Conservation (phyloP, 176 grass and related monocot genomes). For the Ensete glaucum region DNA sequence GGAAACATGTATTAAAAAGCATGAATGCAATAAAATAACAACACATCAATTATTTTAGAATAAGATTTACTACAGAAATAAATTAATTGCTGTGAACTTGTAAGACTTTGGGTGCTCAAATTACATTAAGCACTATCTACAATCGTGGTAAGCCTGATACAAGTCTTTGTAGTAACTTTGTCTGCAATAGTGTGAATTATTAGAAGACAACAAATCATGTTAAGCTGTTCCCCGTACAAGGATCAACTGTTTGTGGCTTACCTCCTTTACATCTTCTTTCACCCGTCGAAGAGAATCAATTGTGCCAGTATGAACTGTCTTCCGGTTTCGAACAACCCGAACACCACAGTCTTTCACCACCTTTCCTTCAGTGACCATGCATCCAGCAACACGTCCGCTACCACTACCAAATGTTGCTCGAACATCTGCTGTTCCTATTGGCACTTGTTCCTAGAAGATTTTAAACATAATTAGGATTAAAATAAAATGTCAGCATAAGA, state of each 20-base stretch:
- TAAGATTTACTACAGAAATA: too few relatives aligned
- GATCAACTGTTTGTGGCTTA: slow-evolving; percentile 23
- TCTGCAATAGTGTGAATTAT: not conserved
- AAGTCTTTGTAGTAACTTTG: not conserved
- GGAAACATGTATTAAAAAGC: too few relatives aligned
- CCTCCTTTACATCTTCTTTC: slow-evolving; percentile 98
- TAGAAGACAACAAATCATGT: slow-evolving; percentile 5
- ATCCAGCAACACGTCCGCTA: slow-evolving; percentile 83
- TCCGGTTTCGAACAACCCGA: slow-evolving; percentile 64
- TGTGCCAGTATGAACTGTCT: slow-evolving; percentile 51
- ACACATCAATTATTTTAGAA: too few relatives aligned
- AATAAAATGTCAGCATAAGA: not conserved
- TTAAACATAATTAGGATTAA: not conserved
- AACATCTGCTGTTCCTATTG: slow-evolving; percentile 70
- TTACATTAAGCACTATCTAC: too few relatives aligned
- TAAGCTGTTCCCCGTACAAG: not conserved
- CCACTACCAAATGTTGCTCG: slow-evolving; percentile 93
- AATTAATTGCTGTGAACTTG: too few relatives aligned
- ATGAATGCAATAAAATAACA: too few relatives aligned
- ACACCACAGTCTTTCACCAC: slow-evolving; percentile 63
- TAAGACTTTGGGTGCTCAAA: too few relatives aligned
- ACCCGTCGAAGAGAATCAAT: slow-evolving; percentile 81
- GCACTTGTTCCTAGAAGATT: slow-evolving; percentile 63
- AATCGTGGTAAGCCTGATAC: not conserved
- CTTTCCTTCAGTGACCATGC: slow-evolving; percentile 85